Evolutionary conservation across 768 basidiomycete genomes (phyloP).

Genomic region (Infundibulicybe gibba): DNA sequence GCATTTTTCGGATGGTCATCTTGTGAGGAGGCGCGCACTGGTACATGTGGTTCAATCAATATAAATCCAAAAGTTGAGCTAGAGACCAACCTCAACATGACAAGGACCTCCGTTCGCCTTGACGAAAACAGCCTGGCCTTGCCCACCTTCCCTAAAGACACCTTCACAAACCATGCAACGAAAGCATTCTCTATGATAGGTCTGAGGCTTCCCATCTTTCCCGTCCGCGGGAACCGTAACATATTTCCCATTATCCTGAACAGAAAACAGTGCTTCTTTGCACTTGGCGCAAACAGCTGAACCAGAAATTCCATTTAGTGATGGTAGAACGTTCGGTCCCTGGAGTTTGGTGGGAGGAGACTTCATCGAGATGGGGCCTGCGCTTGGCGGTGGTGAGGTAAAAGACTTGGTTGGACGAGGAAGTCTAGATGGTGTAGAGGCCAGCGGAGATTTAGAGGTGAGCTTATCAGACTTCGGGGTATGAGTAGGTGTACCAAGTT

Average conservation of each 20-base stretch:
- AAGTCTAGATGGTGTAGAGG: conserved; percentile 1
- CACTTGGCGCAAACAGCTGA: conserved; percentile 61
- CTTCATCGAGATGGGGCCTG: conserved; percentile 5
- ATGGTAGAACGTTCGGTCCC: conserved; percentile 12
- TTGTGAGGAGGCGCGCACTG: conserved; percentile 45
- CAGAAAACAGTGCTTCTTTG: conserved; percentile 50
- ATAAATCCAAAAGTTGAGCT: neutral
- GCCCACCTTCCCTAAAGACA: conserved; percentile 55
- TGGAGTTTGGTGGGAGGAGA: conserved; percentile 5
- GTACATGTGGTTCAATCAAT: neutral
- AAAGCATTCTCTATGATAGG: conserved; percentile 77
- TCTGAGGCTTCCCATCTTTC: conserved; percentile 43
- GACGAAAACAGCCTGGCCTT: conserved; percentile 71
- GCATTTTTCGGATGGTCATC: conserved; percentile 32
- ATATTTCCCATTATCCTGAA: conserved; percentile 57
- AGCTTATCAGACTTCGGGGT: conserved; percentile 20
- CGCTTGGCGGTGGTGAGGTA: neutral
- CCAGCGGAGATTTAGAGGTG: neutral
- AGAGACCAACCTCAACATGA: conserved; percentile 52
- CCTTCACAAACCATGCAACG: conserved; percentile 64
- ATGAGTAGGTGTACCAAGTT: conserved; percentile 27
- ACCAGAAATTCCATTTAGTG: conserved; percentile 13
- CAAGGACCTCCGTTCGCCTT: conserved; percentile 61
- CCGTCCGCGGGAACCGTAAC: conserved; percentile 64
- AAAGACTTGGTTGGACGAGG: neutral